Conservation (phyloP, 805 yeast species). For the Hanseniaspora occidentalis region DNA sequence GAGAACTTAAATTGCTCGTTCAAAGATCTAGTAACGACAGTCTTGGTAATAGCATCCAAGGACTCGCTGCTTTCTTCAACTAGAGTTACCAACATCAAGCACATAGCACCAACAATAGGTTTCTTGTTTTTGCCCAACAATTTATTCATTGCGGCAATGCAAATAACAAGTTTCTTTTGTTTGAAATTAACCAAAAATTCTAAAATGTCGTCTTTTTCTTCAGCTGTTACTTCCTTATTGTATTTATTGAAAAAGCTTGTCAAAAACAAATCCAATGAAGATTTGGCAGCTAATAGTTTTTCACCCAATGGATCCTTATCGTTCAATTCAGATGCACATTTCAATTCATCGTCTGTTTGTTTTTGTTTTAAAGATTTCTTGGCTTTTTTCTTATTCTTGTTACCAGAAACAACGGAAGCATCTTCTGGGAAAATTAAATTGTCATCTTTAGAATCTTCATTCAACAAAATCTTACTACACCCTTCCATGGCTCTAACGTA, state of each 20-base stretch:
- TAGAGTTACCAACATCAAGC: slow-evolving; percentile 14
- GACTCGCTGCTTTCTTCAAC: slow-evolving; percentile 11
- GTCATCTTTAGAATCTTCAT: slow-evolving; percentile 8
- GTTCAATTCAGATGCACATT: slow-evolving; percentile 27
- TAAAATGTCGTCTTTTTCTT: slow-evolving; percentile 17
- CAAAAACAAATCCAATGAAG: slow-evolving; percentile 33
- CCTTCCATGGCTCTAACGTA: slow-evolving; percentile 62
- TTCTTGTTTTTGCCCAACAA: slow-evolving; percentile 10
- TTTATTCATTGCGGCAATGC: slow-evolving; percentile 19
- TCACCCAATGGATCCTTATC: slow-evolving; percentile 55
- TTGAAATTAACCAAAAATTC: slow-evolving; percentile 15
- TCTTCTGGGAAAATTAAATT: slow-evolving; percentile 2
- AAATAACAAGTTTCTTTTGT: slow-evolving; percentile 20
- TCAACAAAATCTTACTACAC: slow-evolving; percentile 21
- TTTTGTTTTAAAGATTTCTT: slow-evolving; percentile 32
- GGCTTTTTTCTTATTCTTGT: slow-evolving; percentile 3
- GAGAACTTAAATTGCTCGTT: slow-evolving; percentile 19
- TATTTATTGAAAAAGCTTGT: slow-evolving; percentile 29
- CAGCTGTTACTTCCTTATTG: slow-evolving; percentile 33
- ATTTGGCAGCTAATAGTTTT: slow-evolving; percentile 22
- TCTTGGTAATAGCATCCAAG: slow-evolving; percentile 20
- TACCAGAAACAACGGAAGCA: neutral
- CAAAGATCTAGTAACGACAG: slow-evolving; percentile 14
- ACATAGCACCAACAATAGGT: slow-evolving; percentile 18
- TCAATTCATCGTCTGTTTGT: slow-evolving; percentile 38